Evolutionary conservation across 805 yeast genomes (phyloP).

Genomic region (Osmozyma mogii): DNA sequence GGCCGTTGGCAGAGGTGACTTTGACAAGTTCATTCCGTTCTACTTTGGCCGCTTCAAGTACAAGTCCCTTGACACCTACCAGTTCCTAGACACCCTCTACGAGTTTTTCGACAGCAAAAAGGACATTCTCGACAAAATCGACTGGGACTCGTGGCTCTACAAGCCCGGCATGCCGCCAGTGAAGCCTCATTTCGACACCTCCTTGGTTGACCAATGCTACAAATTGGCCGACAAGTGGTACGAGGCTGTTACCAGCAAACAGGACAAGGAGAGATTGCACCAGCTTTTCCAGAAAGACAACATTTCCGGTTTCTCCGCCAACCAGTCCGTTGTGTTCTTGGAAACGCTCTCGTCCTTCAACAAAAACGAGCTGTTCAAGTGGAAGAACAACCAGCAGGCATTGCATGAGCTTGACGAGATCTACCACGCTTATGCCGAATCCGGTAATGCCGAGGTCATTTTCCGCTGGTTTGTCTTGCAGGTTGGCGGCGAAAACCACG

Average conservation of each 20-base stretch:
- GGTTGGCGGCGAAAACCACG: constrained; percentile 42
- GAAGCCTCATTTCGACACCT: constrained; percentile 71
- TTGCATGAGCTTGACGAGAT: constrained; percentile 25
- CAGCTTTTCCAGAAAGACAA: constrained; percentile 39
- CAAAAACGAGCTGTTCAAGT: constrained; percentile 29
- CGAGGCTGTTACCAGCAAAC: constrained; percentile 17
- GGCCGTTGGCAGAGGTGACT: constrained; percentile 48
- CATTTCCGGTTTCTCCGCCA: constrained; percentile 53
- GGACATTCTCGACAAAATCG: constrained; percentile 55
- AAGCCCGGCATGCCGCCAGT: constrained; percentile 81
- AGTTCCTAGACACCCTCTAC: constrained; percentile 69
- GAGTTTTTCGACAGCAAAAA: constrained; percentile 49
- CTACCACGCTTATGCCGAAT: constrained; percentile 35
- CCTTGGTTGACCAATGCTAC: constrained; percentile 67
- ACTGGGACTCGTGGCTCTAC: constrained; percentile 82
- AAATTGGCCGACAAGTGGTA: constrained; percentile 62
- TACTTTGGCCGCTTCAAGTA: constrained; percentile 67
- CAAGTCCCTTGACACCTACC: constrained; percentile 70
- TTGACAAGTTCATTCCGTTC: constrained; percentile 73
- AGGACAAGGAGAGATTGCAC: constrained; percentile 10
- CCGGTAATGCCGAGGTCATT: constrained; percentile 73
- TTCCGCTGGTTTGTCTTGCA: constrained; percentile 72
- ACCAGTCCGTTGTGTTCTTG: constrained; percentile 73
- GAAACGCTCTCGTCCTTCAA: constrained; percentile 53
- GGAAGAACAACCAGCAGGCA: constrained; percentile 30